Conservation (phyloP, 108 stramenopile genomes). For the Stephanodiscus minutulus region DNA sequence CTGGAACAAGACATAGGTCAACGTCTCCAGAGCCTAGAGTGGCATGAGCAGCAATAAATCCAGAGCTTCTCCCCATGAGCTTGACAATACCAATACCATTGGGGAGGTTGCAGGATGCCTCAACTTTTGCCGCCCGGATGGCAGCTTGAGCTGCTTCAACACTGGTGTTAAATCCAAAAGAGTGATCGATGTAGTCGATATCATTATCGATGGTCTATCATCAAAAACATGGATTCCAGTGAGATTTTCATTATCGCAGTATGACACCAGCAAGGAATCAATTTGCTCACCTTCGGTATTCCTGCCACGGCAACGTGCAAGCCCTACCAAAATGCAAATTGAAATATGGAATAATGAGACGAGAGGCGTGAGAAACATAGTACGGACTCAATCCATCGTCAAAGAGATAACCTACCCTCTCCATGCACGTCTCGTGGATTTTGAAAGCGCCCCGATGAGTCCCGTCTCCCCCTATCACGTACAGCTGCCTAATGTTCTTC, state of each 20-base stretch:
- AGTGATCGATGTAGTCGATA: slow-evolving; percentile 94
- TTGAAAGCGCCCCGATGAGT: slow-evolving; percentile 94
- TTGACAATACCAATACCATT: slow-evolving; percentile 97
- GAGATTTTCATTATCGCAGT: slow-evolving; percentile 15
- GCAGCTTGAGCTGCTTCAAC: slow-evolving; percentile 92
- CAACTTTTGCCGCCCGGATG: slow-evolving; percentile 90
- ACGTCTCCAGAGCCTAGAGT: slow-evolving; percentile 92
- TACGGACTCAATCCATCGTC: neutral
- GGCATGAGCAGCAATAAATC: slow-evolving; percentile 94
- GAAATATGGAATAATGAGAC: neutral
- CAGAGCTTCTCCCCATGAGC: slow-evolving; percentile 94
- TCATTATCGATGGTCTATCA: slow-evolving; percentile 82
- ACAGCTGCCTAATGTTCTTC: slow-evolving; percentile 84
- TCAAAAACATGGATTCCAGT: slow-evolving; percentile 33
- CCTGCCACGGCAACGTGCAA: slow-evolving; percentile 94
- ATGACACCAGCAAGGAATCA: neutral
- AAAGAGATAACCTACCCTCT: slow-evolving; percentile 39
- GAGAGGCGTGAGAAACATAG: neutral
- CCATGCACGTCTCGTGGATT: slow-evolving; percentile 92
- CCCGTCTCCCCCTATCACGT: slow-evolving; percentile 98
- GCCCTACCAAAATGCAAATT: slow-evolving; percentile 38
- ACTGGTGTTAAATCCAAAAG: slow-evolving; percentile 92
- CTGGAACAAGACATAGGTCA: slow-evolving; percentile 95
- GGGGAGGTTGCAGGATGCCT: slow-evolving; percentile 95
- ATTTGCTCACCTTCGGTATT: slow-evolving; percentile 87